A percentile compares a stretch with the other conserved stretches of the same genome.
Conservation (phyloP, 2,329 filamentous ascomycete genomes). For the Claviceps sp. region DNA sequence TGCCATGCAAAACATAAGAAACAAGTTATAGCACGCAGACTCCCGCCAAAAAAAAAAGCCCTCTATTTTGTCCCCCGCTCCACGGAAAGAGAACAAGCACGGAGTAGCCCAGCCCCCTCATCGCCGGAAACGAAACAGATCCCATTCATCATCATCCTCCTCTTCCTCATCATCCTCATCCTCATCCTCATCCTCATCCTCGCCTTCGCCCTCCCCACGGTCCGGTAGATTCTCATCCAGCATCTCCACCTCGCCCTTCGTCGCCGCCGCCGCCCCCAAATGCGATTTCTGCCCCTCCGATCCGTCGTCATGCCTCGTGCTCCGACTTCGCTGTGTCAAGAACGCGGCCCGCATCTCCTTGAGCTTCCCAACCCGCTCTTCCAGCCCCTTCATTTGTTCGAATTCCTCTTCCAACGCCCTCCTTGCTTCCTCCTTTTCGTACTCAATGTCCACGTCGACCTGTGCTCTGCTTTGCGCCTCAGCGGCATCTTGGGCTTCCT, state of each 20-base stretch:
- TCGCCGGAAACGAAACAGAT: constrained; percentile 38
- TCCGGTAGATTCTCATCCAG: not conserved
- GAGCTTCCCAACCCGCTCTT: constrained; percentile 53
- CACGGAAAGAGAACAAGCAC: not conserved
- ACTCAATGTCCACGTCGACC: constrained; percentile 42
- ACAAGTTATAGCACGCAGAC: no score
- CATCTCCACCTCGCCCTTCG: constrained; percentile 4
- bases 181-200: constrained; percentile 30
- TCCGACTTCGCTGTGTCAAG: constrained; percentile 25
- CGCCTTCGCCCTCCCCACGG: constrained; percentile 14
- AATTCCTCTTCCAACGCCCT: constrained; percentile 64
- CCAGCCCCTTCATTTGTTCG: constrained; percentile 70
- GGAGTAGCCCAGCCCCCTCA: not conserved
- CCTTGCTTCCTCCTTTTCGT: constrained; percentile 63
- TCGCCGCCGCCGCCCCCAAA: constrained; percentile 6
- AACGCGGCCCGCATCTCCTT: constrained; percentile 60
- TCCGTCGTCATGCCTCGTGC: constrained; percentile 12
- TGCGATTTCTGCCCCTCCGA: constrained; percentile 12
- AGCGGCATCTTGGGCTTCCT: constrained; percentile 34
- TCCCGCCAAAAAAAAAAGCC: not conserved
- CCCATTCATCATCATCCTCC: constrained; percentile 42
- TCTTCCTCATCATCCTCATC: constrained; percentile 39
- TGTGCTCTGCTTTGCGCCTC: constrained; percentile 39
- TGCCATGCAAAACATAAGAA: no score
- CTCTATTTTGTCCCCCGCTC: not conserved